Evolutionary conservation across 805 yeast species (phyloP), one percentile per base, ranked within the genome.

Genomic region (Candida saitoana): DNA sequence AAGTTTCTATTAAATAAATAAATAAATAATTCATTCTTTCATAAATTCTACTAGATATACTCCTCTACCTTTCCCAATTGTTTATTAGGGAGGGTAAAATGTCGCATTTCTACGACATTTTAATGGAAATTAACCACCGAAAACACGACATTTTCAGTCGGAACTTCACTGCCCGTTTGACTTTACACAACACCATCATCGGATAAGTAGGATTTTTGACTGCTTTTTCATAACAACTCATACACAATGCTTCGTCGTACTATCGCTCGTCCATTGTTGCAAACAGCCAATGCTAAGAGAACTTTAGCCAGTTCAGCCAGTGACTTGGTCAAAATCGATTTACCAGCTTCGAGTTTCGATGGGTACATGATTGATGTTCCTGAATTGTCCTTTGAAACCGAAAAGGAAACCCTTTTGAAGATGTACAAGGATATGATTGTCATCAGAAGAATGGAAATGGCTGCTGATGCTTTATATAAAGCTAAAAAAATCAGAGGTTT

Each of bases 401-500:
- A 87, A 57, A 89, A 88, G 77, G 76, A 78, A 39, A 77, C 82
- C 43, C 69, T 93, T 56, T 73, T 93, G 59, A 81, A 89, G 62
- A 88, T 93, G 96, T 93, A 90, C 80, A 86, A 88, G 73, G 96
- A 91, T 64, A 90, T 93, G 98, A 80, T 84, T 53, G 70, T 84
- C 52, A 82, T 91, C 63, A 83, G 96, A 78, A 86, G 99, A 72
- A 82, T 93, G 93, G 99, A 93, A 75, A 91, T 93, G 96, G 95
- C 96, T 33, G 82, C 98, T 48, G 99, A 93, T 65, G 98, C 97
- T 24, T 75, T 93, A 51, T 93, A 93, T 77, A 93, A 93, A 76
- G 96, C 98, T 59, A 93, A 93, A 77, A 89, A 91, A 74, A 90
- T 93, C 61, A 82, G 98, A 76, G 99, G 99, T 56, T 93, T 93